Conservation (phyloP, 2,329 filamentous ascomycete genomes). For the Aspergillus chevalieri region DNA sequence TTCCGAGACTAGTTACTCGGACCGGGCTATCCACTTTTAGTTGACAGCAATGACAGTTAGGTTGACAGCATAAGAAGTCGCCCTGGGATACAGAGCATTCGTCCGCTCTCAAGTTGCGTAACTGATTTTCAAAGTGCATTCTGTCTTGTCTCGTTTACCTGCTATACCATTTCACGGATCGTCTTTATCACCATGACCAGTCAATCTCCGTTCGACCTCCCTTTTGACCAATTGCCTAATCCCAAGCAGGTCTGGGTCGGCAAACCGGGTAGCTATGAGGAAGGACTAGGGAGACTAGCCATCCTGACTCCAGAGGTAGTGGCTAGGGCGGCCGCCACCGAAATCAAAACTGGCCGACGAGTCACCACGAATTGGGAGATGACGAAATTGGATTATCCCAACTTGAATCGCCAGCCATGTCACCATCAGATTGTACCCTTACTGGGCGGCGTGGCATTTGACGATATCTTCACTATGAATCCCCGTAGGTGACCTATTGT, state of each 20-base stretch:
- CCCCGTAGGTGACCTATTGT: constrained; percentile 31
- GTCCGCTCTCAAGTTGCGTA: not conserved
- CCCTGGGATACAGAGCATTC: not conserved
- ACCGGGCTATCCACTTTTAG: not conserved
- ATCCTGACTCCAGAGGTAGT: constrained; percentile 50
- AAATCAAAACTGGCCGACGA: constrained; percentile 48
- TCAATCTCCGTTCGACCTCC: constrained; percentile 20
- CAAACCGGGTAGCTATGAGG: constrained; percentile 41
- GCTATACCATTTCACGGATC: not conserved
- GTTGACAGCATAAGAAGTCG: not conserved
- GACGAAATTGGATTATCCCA: constrained; percentile 51
- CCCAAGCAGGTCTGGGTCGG: constrained; percentile 46
- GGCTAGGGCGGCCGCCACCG: constrained; percentile 42
- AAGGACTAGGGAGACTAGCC: constrained; percentile 48
- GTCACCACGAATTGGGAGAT: constrained; percentile 52
- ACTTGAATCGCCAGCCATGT: constrained; percentile 48
- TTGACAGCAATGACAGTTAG: not conserved
- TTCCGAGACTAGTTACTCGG: not conserved
- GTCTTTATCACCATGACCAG: not conserved
- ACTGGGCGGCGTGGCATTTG: constrained; percentile 43
- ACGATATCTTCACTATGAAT: constrained; percentile 48
- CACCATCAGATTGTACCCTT: constrained; percentile 47
- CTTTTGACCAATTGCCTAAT: constrained; percentile 45
- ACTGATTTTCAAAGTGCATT: not conserved
- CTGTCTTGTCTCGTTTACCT: not conserved